Percentiles rank a stretch among this genome's conserved stretches.
These are phyloP conservation scores for Trichoderma sp. DNA, from an alignment of 2,329 filamentous ascomycete genomes.

Conservation along the genomic window DNA sequence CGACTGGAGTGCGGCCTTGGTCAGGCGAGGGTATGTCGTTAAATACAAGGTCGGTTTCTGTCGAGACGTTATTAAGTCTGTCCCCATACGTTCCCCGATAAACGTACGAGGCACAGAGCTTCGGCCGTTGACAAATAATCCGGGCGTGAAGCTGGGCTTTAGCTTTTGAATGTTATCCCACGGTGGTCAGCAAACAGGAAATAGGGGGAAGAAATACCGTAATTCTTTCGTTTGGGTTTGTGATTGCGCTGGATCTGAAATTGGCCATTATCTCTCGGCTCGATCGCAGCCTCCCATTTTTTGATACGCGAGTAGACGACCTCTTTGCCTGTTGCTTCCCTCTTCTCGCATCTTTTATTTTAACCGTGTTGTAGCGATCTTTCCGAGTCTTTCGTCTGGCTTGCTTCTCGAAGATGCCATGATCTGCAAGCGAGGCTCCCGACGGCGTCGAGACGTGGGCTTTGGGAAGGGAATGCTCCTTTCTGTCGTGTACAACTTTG, in stretches of 20 bases:
- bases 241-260: slow-evolving; percentile 55
- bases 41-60: slow-evolving; percentile 54
- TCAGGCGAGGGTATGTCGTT: slow-evolving; percentile 49
- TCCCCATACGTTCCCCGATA: no score
- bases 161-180: slow-evolving; percentile 27
- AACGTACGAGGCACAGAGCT: slow-evolving; percentile 23
- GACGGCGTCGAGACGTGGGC: not conserved
- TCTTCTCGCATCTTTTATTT: not conserved
- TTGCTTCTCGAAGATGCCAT: slow-evolving; percentile 18
- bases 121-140: slow-evolving; percentile 36
- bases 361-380: slow-evolving; percentile 24
- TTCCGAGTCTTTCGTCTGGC: slow-evolving; percentile 24
- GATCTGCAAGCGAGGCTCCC: not conserved
- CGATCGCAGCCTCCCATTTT: slow-evolving; percentile 34
- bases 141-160: slow-evolving; percentile 34
- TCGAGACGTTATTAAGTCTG: slow-evolving; percentile 21
- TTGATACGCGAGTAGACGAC: slow-evolving; percentile 13
- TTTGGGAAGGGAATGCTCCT: not conserved
- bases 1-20: not conserved
- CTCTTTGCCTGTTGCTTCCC: not conserved
- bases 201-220: slow-evolving; percentile 29
- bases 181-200: not conserved
- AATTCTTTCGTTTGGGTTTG: slow-evolving; percentile 39
- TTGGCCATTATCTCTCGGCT: slow-evolving; percentile 51
- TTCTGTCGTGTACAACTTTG: not conserved